phyloP scores from a whole-genome alignment of 768 basidiomycete species.

The Rhodotorula toruloides region DNA sequence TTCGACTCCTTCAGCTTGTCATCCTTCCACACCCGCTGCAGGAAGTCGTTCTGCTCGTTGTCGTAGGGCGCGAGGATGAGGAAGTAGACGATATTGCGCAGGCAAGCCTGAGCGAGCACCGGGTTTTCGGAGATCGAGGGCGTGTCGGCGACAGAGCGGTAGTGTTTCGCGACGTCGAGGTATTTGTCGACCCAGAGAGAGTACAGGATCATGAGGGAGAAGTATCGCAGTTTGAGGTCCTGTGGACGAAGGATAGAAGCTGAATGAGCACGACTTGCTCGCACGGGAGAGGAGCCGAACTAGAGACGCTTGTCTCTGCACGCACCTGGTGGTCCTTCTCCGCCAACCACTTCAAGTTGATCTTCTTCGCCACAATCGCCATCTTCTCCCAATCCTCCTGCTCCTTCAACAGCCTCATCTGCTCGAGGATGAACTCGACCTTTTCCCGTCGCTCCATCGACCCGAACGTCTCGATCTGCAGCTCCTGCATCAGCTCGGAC shows the following conservation, averaged over 20 bases:
- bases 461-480: slow-evolving; percentile 98
- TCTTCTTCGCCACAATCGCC: slow-evolving; percentile 81
- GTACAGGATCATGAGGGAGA: slow-evolving; percentile 93
- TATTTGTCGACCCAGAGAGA: slow-evolving; percentile 78
- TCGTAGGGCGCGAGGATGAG: slow-evolving; percentile 86
- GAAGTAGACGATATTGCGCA: slow-evolving; percentile 92
- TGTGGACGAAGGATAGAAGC: slow-evolving; percentile 44
- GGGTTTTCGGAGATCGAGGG: slow-evolving; percentile 67
- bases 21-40: slow-evolving; percentile 76
- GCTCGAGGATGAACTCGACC: slow-evolving; percentile 95
- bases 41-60: slow-evolving; percentile 96
- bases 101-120: slow-evolving; percentile 55
- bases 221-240: slow-evolving; percentile 94
- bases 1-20: slow-evolving; percentile 70
- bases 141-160: slow-evolving; percentile 95
- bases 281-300: neutral
- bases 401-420: slow-evolving; percentile 82
- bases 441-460: slow-evolving; percentile 98
- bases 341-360: slow-evolving; percentile 87
- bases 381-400: slow-evolving; percentile 81
- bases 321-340: slow-evolving; percentile 79
- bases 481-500: slow-evolving; percentile 83
- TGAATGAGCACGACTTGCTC: neutral
- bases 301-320: neutral
- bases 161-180: slow-evolving; percentile 89